These are phyloP conservation scores for Aspergillus coremiiformis DNA, from an alignment of 495 filamentous ascomycete genomes.

Conservation along the genomic window DNA sequence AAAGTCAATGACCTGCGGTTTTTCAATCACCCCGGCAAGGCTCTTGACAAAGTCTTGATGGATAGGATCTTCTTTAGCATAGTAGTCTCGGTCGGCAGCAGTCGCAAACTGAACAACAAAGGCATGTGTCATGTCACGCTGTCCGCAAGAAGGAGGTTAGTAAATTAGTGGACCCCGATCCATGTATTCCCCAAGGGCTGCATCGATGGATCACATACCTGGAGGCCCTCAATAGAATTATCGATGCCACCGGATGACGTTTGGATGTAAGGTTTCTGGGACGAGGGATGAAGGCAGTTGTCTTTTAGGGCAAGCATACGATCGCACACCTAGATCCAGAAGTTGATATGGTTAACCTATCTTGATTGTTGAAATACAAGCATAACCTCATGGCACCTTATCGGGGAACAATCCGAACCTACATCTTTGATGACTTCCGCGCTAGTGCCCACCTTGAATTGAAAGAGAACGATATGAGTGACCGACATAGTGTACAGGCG, in stretches of 20 bases:
- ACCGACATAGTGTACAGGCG: slow-evolving; percentile 17
- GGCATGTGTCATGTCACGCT: slow-evolving; percentile 35
- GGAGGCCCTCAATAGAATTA: slow-evolving; percentile 55
- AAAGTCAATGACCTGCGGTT: slow-evolving; percentile 37
- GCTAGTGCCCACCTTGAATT: slow-evolving; percentile 44
- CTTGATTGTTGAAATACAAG: no score
- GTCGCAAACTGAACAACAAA: slow-evolving; percentile 36
- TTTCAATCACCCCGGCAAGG: slow-evolving; percentile 27
- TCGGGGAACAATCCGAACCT: slow-evolving; percentile 15
- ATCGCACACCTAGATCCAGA: slow-evolving; percentile 15
- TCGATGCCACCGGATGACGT: slow-evolving; percentile 52
- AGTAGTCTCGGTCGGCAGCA: slow-evolving; percentile 36
- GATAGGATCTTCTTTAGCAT: slow-evolving; percentile 31
- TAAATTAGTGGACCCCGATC: neutral
- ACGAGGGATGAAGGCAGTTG: slow-evolving; percentile 36
- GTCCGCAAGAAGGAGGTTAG: neutral
- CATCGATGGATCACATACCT: slow-evolving; percentile 35
- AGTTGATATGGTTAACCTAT: no score
- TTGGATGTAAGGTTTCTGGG: slow-evolving; percentile 42
- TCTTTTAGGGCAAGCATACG: slow-evolving; percentile 31
- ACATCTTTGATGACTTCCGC: slow-evolving; percentile 43
- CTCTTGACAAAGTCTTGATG: slow-evolving; percentile 30
- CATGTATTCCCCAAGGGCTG: neutral
- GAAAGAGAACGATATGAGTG: slow-evolving; percentile 53
- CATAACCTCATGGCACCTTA: no score